Base-by-base conservation (phyloP, 768 basidiomycete species). In the Suillus subaureus region DNA sequence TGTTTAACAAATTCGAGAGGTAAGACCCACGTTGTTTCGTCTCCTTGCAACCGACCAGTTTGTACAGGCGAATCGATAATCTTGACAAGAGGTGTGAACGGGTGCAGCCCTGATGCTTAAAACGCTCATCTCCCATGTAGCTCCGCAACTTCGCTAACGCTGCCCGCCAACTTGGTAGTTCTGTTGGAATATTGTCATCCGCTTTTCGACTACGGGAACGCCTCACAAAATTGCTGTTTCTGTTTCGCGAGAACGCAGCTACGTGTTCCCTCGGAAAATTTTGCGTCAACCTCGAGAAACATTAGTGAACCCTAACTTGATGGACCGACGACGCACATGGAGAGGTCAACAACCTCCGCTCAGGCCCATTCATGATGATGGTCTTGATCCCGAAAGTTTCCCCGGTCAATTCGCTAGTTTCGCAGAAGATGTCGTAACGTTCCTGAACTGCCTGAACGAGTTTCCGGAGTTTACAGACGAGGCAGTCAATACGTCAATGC, bases 381-480 rank as follows among this genome's bases (percentile, higher is more conserved):
- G 80, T 56, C 68, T 85, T 11, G 84, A 86, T 52, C 79, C 80
- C 1, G 86, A 86, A 58, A 78, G 78, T 35, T 80, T 87, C 66
- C 84, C 86, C 0, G 60, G 70, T 18, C 83, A 86, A 72, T 74
- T 86, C 43, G 77, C 79, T 64, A 75, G 75, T 15, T 80, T 87
- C 58, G 83, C 85, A 3, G 74, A 71, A 60, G 86, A 86, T 47
- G 80, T 87, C 1, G 80, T 78, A n/a, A 83, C 82, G 0, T 86
- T 86, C 64, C 72, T 87, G 43, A 80, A 83, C 23, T 83, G 83
- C 66, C 73, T 86, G 60, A 85, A 86, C 51, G 85, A 86, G 60
- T 86, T 86, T 52, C 85, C 85, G 1, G 85, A 86, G 70, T 86
- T 85, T 61, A 82, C 78, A 16, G 83, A 86, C 37, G 85, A 86